Conservation (phyloP, 1,284 basidiomycete genomes). For the Ustilago cynodontis region DNA sequence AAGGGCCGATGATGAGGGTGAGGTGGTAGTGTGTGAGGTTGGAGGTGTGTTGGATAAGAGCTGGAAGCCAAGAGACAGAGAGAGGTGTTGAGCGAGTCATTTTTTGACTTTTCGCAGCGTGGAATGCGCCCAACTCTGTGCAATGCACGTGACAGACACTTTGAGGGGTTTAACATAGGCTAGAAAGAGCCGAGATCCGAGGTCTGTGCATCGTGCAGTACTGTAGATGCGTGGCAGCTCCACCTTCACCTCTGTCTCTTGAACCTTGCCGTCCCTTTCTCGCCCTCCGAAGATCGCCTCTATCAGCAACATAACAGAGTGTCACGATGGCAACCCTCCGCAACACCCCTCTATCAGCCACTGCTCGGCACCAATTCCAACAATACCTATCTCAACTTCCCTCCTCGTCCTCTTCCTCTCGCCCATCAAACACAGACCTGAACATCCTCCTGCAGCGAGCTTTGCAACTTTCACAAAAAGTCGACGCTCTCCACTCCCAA, state of each 20-base stretch:
- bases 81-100: not conserved
- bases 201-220: constrained; percentile 30
- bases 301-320: not conserved
- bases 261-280: not conserved
- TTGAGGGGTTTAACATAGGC: constrained; percentile 1
- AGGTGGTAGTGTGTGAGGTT: not conserved
- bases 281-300: not conserved
- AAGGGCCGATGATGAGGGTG: not conserved
- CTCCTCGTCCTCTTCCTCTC: constrained; percentile 2
- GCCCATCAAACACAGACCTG: constrained; percentile 1
- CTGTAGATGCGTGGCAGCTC: constrained; percentile 5
- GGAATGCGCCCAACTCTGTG: not conserved
- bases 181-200: constrained; percentile 4
- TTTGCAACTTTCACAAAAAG: constrained; percentile 3
- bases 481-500: constrained; percentile 19
- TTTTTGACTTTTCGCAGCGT: not conserved
- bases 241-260: not conserved
- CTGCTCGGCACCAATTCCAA: constrained; percentile 26
- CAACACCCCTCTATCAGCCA: constrained; percentile 17
- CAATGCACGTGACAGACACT: constrained; percentile 7
- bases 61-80: not conserved
- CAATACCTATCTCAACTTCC: constrained; percentile 29
- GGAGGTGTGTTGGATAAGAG: not conserved
- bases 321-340: not conserved
- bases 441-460: constrained; percentile 15